Evolutionary conservation across 2,329 filamentous ascomycete genomes (phyloP).

Genomic region (Exophiala viscosa): DNA sequence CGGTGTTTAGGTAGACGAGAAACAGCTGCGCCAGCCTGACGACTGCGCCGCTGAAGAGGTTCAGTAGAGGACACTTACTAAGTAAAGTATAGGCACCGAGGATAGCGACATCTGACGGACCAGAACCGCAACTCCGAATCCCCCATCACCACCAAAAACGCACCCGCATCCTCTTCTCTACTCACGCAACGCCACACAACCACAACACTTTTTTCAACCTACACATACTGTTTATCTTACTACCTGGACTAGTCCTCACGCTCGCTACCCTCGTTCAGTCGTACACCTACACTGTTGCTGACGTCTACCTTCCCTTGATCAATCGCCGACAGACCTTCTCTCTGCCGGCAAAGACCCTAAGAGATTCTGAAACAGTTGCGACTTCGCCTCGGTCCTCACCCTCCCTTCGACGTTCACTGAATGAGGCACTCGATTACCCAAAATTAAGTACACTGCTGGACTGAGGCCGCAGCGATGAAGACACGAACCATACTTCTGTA

Average conservation of each 20-base stretch:
- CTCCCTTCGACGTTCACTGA: not conserved
- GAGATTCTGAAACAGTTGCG: constrained; percentile 10
- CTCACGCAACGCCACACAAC: no score
- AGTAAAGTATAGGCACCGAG: no score
- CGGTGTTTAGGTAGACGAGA: no score
- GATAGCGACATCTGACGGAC: no score
- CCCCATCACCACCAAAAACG: no score
- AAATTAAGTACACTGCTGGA: constrained; percentile 2
- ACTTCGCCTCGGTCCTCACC: constrained; percentile 6
- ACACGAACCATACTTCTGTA: constrained; percentile 5
- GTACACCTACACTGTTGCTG: not conserved
- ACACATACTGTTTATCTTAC: not conserved
- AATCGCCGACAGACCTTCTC: not conserved
- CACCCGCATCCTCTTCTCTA: no score
- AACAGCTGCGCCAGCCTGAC: no score
- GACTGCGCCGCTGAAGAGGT: no score
- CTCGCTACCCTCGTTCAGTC: constrained; percentile 6
- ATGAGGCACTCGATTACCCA: not conserved
- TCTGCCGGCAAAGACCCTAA: not conserved
- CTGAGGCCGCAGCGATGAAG: constrained; percentile 19
- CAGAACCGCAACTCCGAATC: no score
- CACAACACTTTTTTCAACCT: no score
- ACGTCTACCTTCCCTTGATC: not conserved
- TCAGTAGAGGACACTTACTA: no score
- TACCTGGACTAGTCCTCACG: constrained; percentile 1